phyloP scores from a whole-genome alignment of 352 stramenopile genomes.

The Phytopythium oedochilum region DNA sequence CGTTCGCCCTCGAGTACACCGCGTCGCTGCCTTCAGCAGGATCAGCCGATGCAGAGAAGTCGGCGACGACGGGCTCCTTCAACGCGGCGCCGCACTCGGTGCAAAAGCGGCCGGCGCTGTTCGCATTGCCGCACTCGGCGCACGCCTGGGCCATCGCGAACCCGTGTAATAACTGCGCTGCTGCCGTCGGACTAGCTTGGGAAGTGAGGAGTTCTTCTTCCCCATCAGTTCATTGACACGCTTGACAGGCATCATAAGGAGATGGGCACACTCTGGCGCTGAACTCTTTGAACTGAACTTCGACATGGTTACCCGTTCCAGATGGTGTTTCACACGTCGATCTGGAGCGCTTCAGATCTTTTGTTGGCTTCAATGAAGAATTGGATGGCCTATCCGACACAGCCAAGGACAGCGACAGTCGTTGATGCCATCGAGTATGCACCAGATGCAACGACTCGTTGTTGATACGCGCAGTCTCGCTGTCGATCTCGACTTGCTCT shows the following conservation, averaged over 20 bases:
- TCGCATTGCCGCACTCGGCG: conserved; percentile 12
- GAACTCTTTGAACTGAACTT: conserved; percentile 2
- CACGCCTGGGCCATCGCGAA: conserved; percentile 11
- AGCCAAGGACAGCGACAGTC: no score
- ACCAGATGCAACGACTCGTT: no score
- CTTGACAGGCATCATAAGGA: not conserved
- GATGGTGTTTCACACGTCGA: not conserved
- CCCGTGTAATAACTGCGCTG: no score
- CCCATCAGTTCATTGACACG: not conserved
- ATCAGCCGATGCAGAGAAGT: not conserved
- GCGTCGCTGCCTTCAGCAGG: not conserved
- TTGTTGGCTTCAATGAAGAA: no score
- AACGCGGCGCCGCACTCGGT: conserved; percentile 9
- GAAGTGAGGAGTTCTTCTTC: not conserved
- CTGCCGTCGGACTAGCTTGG: no score
- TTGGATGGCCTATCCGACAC: no score
- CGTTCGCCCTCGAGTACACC: not conserved
- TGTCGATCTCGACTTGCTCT: no score
- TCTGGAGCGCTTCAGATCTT: conserved; percentile 1
- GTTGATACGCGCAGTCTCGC: no score
- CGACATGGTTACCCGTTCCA: not conserved
- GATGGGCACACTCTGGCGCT: not conserved
- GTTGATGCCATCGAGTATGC: no score
- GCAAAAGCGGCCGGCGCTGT: conserved; percentile 3
- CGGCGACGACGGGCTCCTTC: not conserved